phyloP scores from a whole-genome alignment of 2,329 filamentous ascomycete genomes.

The Beauveria sp. region DNA sequence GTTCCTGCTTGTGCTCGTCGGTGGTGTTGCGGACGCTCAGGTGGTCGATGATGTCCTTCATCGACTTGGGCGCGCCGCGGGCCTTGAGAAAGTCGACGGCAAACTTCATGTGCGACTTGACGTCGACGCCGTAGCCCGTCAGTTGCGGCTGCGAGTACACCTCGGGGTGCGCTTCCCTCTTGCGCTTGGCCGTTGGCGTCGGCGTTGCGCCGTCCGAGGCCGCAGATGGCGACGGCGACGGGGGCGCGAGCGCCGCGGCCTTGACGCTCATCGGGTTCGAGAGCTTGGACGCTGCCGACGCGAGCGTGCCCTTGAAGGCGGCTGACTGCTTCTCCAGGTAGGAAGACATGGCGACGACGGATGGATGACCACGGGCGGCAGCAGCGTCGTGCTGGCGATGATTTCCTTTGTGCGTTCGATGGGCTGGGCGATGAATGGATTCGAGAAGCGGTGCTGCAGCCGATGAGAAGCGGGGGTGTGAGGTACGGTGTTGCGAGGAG shows the following conservation, averaged over 20 bases:
- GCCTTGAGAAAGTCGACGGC: constrained; percentile 76
- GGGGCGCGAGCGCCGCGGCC: constrained; percentile 40
- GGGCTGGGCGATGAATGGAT: not conserved
- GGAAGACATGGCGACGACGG: constrained; percentile 42
- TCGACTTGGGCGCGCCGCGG: constrained; percentile 58
- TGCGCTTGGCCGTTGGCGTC: constrained; percentile 57
- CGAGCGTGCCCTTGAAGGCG: constrained; percentile 53
- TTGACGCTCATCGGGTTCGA: constrained; percentile 44
- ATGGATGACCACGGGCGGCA: not conserved
- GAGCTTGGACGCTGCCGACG: constrained; percentile 57
- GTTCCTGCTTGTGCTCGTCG: constrained; percentile 53
- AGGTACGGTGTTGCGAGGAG: not conserved
- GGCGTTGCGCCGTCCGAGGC: constrained; percentile 55
- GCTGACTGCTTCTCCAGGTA: constrained; percentile 60
- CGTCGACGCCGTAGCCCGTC: constrained; percentile 68
- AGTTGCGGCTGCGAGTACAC: constrained; percentile 72
- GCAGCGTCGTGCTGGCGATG: not conserved
- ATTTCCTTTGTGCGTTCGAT: not conserved
- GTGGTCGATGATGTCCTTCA: constrained; percentile 73
- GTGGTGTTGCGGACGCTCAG: constrained; percentile 61
- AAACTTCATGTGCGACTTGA: constrained; percentile 83
- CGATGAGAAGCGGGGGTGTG: not conserved
- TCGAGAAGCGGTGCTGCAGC: not conserved
- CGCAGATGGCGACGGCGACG: constrained; percentile 55
- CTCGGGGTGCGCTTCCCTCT: constrained; percentile 46